Conservation (phyloP, 768 basidiomycete species). For the Boletus fagicola region DNA sequence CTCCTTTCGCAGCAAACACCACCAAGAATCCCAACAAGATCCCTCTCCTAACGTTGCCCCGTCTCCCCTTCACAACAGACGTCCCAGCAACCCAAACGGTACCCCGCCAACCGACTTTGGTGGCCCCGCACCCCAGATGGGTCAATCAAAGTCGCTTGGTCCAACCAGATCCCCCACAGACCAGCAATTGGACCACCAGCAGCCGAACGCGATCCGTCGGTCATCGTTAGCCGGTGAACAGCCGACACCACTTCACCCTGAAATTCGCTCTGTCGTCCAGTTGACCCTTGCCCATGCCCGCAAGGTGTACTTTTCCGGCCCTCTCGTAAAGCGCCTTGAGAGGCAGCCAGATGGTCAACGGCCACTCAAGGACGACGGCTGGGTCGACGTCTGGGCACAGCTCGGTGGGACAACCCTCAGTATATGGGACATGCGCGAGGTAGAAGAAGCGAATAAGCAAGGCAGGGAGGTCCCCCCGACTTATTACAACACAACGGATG, state of each 20-base stretch:
- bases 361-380: conserved; percentile 70
- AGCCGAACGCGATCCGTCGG: conserved; percentile 15
- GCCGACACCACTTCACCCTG: conserved; percentile 62
- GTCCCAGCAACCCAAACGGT: conserved; percentile 14
- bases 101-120: conserved; percentile 20
- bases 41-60: conserved; percentile 18
- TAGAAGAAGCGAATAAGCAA: conserved; percentile 78
- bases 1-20: conserved; percentile 49
- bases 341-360: conserved; percentile 73
- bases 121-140: conserved; percentile 30
- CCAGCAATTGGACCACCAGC: conserved; percentile 27
- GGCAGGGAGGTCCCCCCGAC: conserved; percentile 82
- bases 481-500: conserved; percentile 87
- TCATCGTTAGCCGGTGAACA: conserved; percentile 17
- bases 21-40: conserved; percentile 17
- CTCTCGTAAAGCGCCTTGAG: conserved; percentile 73
- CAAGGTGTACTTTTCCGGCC: conserved; percentile 87
- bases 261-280: conserved; percentile 77
- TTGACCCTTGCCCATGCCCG: conserved; percentile 74
- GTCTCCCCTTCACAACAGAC: conserved; percentile 14
- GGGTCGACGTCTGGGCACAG: conserved; percentile 88
- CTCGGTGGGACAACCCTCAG: conserved; percentile 86
- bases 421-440: conserved; percentile 88
- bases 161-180: conserved; percentile 24
- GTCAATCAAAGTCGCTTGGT: conserved; percentile 34